Conservation (phyloP, 179 eudicot species). For the Beta lomatogona region DNA sequence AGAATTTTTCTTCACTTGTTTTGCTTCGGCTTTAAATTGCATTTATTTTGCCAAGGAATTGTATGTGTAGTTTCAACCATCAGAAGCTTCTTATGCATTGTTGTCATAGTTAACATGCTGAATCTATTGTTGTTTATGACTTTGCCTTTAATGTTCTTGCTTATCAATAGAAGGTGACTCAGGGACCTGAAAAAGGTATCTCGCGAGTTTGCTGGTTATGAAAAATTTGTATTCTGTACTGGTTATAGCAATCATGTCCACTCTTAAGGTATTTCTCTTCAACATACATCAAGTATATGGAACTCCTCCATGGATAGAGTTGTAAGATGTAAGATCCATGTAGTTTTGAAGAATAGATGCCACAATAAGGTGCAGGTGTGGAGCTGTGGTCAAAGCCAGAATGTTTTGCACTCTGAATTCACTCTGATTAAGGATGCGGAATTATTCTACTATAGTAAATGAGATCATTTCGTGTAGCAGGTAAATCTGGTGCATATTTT, state of each 20-base stretch:
- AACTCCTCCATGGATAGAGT: neutral
- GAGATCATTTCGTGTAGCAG: neutral
- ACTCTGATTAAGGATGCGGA: slow-evolving; percentile 2
- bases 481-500: neutral
- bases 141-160: neutral
- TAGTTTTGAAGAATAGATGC: neutral
- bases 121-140: neutral
- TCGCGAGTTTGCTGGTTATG: neutral
- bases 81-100: neutral
- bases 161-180: neutral
- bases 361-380: neutral
- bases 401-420: neutral
- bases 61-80: neutral
- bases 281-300: neutral
- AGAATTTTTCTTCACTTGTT: neutral
- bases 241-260: neutral
- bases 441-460: neutral
- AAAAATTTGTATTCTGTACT: neutral
- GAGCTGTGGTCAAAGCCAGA: neutral
- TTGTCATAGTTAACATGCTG: neutral
- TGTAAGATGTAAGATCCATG: neutral
- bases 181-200: neutral
- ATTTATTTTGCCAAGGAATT: neutral
- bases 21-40: neutral
- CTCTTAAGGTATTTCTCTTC: too few species aligned